A percentile compares a stretch with the other conserved stretches of the same genome.
phyloP scores from a whole-genome alignment of 2,329 filamentous ascomycete species.

The Truncatella angustata region DNA sequence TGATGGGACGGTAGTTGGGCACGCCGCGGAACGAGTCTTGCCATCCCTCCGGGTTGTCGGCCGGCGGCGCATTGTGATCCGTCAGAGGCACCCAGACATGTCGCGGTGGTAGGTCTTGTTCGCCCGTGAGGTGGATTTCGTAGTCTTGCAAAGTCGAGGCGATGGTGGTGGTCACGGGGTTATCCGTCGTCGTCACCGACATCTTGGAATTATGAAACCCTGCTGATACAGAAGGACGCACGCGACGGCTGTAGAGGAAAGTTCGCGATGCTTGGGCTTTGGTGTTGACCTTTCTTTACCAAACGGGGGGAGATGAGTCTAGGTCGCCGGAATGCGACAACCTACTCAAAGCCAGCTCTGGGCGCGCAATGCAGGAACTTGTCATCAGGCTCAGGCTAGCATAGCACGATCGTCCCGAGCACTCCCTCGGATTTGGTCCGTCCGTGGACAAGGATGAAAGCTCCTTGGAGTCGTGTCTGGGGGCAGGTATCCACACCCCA shows the following conservation, averaged over 20 bases:
- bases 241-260: not conserved
- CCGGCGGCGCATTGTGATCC: conserved; percentile 16
- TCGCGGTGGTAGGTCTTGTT: conserved; percentile 11
- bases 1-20: conserved; percentile 26
- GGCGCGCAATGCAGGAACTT: not conserved
- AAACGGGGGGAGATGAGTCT: not conserved
- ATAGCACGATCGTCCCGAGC: not conserved
- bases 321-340: too few species aligned
- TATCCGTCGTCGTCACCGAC: conserved; percentile 22
- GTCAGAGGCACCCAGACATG: conserved; percentile 17
- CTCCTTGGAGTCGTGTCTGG: not conserved
- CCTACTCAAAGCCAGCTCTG: too few species aligned
- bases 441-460: not conserved
- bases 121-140: conserved; percentile 22
- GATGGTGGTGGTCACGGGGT: conserved; percentile 19
- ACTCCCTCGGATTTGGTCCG: conserved; percentile 3
- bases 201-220: conserved; percentile 10
- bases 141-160: conserved; percentile 25
- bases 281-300: not conserved
- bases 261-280: not conserved
- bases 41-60: conserved; percentile 25
- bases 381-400: not conserved
- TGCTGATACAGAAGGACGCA: not conserved
- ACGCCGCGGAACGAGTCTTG: conserved; percentile 21
- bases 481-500: conserved; percentile 4